A percentile compares a stretch with the other conserved stretches of the same genome.
phyloP scores from a whole-genome alignment of 768 basidiomycete species.

The Termitomyces sp. region DNA sequence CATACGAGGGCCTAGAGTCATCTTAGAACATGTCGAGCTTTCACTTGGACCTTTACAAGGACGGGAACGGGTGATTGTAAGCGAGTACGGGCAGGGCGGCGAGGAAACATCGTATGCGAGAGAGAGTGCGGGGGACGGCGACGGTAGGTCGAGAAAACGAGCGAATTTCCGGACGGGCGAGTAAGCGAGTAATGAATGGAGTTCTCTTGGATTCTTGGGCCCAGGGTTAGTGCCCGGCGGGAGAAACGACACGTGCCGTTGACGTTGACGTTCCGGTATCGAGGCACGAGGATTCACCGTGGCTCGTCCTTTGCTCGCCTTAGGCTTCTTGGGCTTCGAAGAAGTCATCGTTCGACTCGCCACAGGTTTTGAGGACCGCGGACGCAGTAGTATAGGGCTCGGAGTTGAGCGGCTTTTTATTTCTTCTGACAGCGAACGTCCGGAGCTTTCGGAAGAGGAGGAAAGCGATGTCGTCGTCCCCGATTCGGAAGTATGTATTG shows the following conservation, averaged over 20 bases:
- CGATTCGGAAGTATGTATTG: constrained; percentile 8
- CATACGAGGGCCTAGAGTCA: background rate
- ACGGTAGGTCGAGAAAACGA: constrained; percentile 3
- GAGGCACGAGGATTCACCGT: constrained; percentile 7
- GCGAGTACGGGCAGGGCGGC: constrained; percentile 4
- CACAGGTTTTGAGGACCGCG: constrained; percentile 9
- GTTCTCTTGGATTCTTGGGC: constrained; percentile 7
- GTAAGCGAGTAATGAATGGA: constrained; percentile 7
- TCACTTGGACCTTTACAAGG: background rate
- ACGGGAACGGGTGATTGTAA: constrained; percentile 3
- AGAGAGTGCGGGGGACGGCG: constrained; percentile 1
- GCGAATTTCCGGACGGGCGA: constrained; percentile 7
- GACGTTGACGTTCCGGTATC: constrained; percentile 6
- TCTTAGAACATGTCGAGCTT: background rate
- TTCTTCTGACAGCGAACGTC: background rate
- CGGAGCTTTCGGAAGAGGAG: constrained; percentile 12
- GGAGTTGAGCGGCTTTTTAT: background rate
- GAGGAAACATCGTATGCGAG: constrained; percentile 12
- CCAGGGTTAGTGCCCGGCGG: constrained; percentile 11
- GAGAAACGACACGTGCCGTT: constrained; percentile 13
- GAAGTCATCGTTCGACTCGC: constrained; percentile 6
- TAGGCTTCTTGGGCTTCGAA: constrained; percentile 10
- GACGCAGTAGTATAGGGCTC: background rate
- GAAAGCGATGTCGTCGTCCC: constrained; percentile 9
- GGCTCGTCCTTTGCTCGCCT: constrained; percentile 3